Evolutionary conservation across 2,329 filamentous ascomycete genomes (phyloP), one percentile per base, ranked within the genome.

Genomic region (Alternaria ethzedia): DNA sequence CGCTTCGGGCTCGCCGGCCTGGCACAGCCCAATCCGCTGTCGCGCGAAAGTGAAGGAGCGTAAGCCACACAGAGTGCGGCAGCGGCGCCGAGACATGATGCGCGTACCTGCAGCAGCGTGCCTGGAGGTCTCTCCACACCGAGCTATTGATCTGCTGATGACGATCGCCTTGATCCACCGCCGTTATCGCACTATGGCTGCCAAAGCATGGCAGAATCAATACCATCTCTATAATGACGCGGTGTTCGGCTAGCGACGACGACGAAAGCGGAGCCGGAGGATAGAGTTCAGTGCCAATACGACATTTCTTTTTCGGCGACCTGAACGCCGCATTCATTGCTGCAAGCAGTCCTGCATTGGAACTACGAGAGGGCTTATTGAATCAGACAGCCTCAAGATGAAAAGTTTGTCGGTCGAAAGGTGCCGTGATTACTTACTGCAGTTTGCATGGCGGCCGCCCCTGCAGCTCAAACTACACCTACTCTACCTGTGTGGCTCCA

Each of bases 41-140:
- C 58, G 51, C 21, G 41, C 52, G 30, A 36, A 21, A 41, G 57
- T 57, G 65, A 66, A 59, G 57, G 43, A 57, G 56, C 58, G 68
- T 63, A 72, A 75, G 70, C 74, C 73, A 75, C 75, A 69, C 57
- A 21, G 46, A 54, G 55, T 36, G 49, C 51, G 41, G 44, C 23
- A 67, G 59, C 54, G 57, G 51, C 57, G 59, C 26, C 41, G 63
- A 69, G 63, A 69, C 55, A 57, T 62, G 60, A 59, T 67, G 64
- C 72, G 71, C 72, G 76, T 78, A 76, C 76, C 75, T 79, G 75
- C 76, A 75, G 64, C 70, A 70, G 69, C 64, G 68, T 70, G 54
- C 63, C 57, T 61, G 58, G 54, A 55, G 23, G 41, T 25, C 46
- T 32, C 54, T 50, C 50, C 60, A 49, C 46, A 41, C 28, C 28